phyloP scores from a whole-genome alignment of 495 filamentous ascomycete genomes.

The Aspergillus leporis region DNA sequence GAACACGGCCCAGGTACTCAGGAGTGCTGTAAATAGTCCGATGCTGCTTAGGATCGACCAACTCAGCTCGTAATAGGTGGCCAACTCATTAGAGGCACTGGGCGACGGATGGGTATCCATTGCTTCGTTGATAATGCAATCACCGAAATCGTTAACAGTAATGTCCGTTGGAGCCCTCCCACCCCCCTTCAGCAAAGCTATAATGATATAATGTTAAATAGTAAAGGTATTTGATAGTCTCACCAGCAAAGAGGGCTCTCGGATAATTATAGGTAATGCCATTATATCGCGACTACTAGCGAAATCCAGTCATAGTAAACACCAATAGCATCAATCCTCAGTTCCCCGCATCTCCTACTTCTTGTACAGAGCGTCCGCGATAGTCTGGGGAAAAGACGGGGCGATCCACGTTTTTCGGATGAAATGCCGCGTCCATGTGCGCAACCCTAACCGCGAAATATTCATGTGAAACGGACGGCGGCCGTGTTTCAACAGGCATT shows the following conservation, averaged over 20 bases:
- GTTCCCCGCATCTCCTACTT: not conserved
- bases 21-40: slow-evolving; percentile 27
- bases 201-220: not conserved
- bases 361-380: not conserved
- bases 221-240: not conserved
- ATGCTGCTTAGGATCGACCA: slow-evolving; percentile 41
- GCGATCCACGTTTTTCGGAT: not conserved
- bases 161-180: not conserved
- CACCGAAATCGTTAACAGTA: not conserved
- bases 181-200: not conserved
- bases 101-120: not conserved
- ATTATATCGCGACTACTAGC: not conserved
- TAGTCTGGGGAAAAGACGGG: slow-evolving; percentile 1
- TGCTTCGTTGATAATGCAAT: not conserved
- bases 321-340: not conserved
- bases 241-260: no score
- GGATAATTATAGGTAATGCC: not conserved
- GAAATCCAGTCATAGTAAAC: not conserved
- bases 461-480: not conserved
- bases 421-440: not conserved
- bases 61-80: slow-evolving; percentile 31
- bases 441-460: not conserved
- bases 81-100: not conserved
- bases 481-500: not conserved
- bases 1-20: slow-evolving; percentile 29